A percentile compares a stretch with the other conserved stretches of the same genome.
Conservation (phyloP, 805 yeast species). For the Candida nemodendra region DNA sequence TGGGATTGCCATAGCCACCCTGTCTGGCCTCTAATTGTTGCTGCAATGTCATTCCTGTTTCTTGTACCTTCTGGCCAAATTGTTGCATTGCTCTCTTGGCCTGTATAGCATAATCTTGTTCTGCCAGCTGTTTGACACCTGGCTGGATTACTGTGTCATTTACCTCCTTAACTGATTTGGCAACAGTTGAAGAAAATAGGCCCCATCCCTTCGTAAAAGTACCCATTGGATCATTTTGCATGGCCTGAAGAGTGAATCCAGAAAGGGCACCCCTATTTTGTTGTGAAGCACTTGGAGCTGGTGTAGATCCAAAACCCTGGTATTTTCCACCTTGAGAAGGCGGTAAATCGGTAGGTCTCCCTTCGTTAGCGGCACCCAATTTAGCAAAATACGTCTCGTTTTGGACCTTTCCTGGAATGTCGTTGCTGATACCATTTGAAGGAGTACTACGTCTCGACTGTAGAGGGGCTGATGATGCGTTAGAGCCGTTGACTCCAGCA, state of each 20-base stretch:
- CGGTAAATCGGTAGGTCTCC: slow-evolving; percentile 74
- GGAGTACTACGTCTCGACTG: slow-evolving; percentile 16
- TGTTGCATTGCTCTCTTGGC: slow-evolving; percentile 94
- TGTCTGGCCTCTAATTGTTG: slow-evolving; percentile 51
- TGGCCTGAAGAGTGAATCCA: slow-evolving; percentile 61
- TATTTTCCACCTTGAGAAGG: slow-evolving; percentile 95
- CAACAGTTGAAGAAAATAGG: slow-evolving; percentile 78
- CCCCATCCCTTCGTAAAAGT: slow-evolving; percentile 94
- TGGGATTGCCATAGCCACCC: slow-evolving; percentile 12
- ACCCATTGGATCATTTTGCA: slow-evolving; percentile 86
- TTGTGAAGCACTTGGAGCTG: slow-evolving; percentile 39
- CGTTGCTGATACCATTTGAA: slow-evolving; percentile 2
- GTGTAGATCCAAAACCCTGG: slow-evolving; percentile 87
- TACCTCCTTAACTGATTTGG: slow-evolving; percentile 81
- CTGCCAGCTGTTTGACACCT: slow-evolving; percentile 75
- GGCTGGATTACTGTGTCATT: slow-evolving; percentile 89
- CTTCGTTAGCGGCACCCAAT: slow-evolving; percentile 69
- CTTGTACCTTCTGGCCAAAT: slow-evolving; percentile 92
- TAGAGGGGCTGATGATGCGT: slow-evolving; percentile 2
- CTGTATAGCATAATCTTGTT: slow-evolving; percentile 74
- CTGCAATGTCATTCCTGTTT: slow-evolving; percentile 75
- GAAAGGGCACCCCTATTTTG: slow-evolving; percentile 43
- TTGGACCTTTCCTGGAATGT: slow-evolving; percentile 43
- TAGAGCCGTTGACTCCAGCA: slow-evolving; percentile 1
- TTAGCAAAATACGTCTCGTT: slow-evolving; percentile 83